phyloP scores from a whole-genome alignment of 2,329 filamentous ascomycete species.

The Sclerotinia borealis region DNA sequence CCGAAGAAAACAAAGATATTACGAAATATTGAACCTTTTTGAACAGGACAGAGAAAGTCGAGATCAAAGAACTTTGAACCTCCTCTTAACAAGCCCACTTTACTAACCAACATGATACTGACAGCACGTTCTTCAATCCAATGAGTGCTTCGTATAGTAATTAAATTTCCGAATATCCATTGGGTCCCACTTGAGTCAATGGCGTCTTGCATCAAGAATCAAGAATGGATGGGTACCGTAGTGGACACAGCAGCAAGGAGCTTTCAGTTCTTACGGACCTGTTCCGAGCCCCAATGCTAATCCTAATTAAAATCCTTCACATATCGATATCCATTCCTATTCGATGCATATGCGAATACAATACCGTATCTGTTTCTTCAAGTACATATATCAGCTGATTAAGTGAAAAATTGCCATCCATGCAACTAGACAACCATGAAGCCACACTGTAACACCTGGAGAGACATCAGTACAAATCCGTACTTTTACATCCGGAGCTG shows the following conservation, averaged over 20 bases:
- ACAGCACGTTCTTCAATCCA: neutral
- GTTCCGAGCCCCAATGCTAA: neutral
- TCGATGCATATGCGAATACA: too few species aligned
- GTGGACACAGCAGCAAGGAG: neutral
- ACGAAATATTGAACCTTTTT: neutral
- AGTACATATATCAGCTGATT: neutral
- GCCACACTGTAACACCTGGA: neutral
- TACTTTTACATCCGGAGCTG: neutral
- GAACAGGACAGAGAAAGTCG: neutral
- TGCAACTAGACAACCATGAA: neutral
- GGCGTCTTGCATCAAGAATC: neutral
- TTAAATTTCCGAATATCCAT: neutral
- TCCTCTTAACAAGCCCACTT: neutral
- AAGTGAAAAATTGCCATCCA: neutral
- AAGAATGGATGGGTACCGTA: neutral
- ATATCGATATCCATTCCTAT: neutral
- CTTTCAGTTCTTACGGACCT: neutral
- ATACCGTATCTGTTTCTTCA: neutral
- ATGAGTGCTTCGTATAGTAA: neutral
- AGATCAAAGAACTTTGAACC: neutral
- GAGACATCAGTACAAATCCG: neutral
- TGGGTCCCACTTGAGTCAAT: neutral
- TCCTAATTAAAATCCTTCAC: neutral
- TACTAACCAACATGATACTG: neutral
- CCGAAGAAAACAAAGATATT: constrained; percentile 6